phyloP scores from a whole-genome alignment of 768 basidiomycete species.

The Calvatia gigantea region DNA sequence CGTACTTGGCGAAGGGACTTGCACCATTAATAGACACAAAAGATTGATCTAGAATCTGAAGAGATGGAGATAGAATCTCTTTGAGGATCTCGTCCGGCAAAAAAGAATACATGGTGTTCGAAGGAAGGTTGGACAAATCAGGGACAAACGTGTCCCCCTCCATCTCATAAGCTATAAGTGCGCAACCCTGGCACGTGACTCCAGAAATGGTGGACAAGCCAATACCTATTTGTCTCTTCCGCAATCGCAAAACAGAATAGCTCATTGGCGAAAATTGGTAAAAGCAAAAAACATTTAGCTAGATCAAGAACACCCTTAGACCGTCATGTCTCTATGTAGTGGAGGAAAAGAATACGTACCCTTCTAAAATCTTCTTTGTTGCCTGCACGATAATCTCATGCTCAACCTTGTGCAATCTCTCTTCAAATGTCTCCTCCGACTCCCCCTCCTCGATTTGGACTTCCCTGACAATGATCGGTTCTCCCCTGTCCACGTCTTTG shows the following conservation, averaged over 20 bases:
- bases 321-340: no score
- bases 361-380: slow-evolving; percentile 64
- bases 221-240: no score
- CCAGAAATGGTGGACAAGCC: no score
- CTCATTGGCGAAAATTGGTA: no score
- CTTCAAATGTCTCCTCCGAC: slow-evolving; percentile 65
- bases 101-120: background rate
- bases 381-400: slow-evolving; percentile 92
- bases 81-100: slow-evolving; percentile 12
- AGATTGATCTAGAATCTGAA: slow-evolving; percentile 12
- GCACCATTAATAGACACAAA: background rate
- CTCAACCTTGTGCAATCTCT: slow-evolving; percentile 76
- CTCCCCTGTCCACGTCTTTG: slow-evolving; percentile 89
- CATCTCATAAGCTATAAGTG: no score
- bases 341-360: no score
- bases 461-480: slow-evolving; percentile 79
- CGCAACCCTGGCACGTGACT: no score
- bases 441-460: slow-evolving; percentile 75
- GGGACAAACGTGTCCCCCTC: background rate
- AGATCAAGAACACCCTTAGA: no score
- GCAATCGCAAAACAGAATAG: no score
- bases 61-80: slow-evolving; percentile 11
- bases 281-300: no score
- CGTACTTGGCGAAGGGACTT: slow-evolving; percentile 6
- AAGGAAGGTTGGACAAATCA: background rate